Conservation (phyloP, 805 yeast genomes). For the Aciculoconidium aculeatum region DNA sequence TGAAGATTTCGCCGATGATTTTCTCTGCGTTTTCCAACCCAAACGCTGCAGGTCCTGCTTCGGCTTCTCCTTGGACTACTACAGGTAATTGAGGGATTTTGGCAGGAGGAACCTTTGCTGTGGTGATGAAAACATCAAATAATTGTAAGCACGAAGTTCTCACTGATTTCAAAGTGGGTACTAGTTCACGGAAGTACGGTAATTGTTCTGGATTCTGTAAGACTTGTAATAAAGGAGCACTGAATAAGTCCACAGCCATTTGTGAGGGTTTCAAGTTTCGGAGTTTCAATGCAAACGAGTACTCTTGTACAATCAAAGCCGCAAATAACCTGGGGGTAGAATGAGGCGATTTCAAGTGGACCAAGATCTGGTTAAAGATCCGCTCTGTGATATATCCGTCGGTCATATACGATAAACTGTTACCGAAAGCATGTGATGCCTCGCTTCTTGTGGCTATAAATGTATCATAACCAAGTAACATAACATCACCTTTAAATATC, state of each 20-base stretch:
- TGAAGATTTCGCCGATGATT: constrained; percentile 56
- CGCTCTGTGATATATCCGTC: constrained; percentile 31
- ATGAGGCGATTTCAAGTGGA: constrained; percentile 53
- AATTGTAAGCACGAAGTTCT: constrained; percentile 84
- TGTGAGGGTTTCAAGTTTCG: constrained; percentile 12
- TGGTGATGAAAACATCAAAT: constrained; percentile 69
- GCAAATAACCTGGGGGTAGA: constrained; percentile 76
- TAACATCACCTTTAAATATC: constrained; percentile 83
- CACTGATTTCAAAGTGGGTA: constrained; percentile 77
- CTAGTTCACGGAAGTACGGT: constrained; percentile 73
- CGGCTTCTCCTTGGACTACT: constrained; percentile 88
- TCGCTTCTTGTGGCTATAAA: constrained; percentile 70
- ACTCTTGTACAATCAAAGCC: constrained; percentile 68
- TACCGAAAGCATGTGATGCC: constrained; percentile 74
- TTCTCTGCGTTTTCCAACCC: constrained; percentile 71
- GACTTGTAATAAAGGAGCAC: constrained; percentile 24
- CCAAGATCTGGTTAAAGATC: constrained; percentile 32
- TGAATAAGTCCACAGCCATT: constrained; percentile 16
- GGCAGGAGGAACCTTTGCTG: constrained; percentile 64
- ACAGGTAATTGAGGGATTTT: constrained; percentile 81
- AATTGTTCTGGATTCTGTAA: constrained; percentile 39
- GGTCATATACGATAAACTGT: constrained; percentile 46
- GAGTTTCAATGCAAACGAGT: constrained; percentile 32
- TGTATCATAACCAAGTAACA: constrained; percentile 70
- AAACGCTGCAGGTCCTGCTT: constrained; percentile 93